These are phyloP conservation scores for Russula dissimulans DNA, from an alignment of 768 basidiomycete species.

Conservation along the genomic window DNA sequence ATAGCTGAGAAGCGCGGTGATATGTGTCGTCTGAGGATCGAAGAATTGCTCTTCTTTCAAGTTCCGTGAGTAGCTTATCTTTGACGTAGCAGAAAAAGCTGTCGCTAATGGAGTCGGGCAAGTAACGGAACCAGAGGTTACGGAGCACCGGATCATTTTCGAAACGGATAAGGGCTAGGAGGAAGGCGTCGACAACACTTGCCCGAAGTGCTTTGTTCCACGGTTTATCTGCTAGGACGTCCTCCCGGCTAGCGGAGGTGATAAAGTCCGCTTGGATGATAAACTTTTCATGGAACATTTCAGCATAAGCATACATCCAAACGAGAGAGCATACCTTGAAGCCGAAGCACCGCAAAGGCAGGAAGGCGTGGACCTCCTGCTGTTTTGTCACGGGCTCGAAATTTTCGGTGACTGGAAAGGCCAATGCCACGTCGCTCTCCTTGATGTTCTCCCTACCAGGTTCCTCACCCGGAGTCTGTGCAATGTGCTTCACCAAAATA, in stretches of 20 bases:
- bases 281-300: slow-evolving; percentile 19
- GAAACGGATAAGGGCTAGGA: slow-evolving; percentile 21
- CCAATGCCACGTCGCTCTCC: slow-evolving; percentile 21
- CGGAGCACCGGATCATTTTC: slow-evolving; percentile 12
- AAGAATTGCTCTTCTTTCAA: slow-evolving; percentile 15
- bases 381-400: slow-evolving; percentile 9
- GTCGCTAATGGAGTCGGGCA: slow-evolving; percentile 18
- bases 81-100: slow-evolving; percentile 19
- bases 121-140: slow-evolving; percentile 23
- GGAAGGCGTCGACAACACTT: slow-evolving; percentile 20
- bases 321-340: slow-evolving; percentile 19
- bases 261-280: slow-evolving; percentile 27
- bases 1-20: slow-evolving; percentile 8
- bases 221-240: slow-evolving; percentile 18
- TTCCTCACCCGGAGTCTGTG: slow-evolving; percentile 12
- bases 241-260: slow-evolving; percentile 25
- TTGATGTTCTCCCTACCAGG: slow-evolving; percentile 13
- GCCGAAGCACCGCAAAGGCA: slow-evolving; percentile 22
- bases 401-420: slow-evolving; percentile 21
- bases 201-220: slow-evolving; percentile 23
- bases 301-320: not conserved
- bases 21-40: slow-evolving; percentile 15
- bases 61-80: slow-evolving; percentile 1
- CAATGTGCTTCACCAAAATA: slow-evolving; percentile 13
- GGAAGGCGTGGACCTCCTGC: slow-evolving; percentile 23